Evolutionary conservation across 106 monocot species (phyloP), one percentile per base, ranked within the genome.

Genomic region (Hemerocallis citrina): DNA sequence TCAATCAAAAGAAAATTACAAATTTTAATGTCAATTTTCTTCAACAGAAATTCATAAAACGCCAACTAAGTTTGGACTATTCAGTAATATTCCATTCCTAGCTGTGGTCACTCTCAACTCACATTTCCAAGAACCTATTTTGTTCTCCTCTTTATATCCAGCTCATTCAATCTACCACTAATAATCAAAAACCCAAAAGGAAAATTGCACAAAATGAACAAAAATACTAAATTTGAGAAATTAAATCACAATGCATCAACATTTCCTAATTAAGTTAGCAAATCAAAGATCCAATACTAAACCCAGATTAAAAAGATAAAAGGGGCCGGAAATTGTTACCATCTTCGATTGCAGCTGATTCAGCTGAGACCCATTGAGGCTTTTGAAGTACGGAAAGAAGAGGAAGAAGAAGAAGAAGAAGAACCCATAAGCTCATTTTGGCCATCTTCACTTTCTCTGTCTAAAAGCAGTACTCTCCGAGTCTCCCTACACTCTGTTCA

Each of bases 271-370:
- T n/a, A n/a, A n/a, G n/a, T n/a, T n/a, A n/a, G n/a, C n/a, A n/a
- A n/a, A n/a, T n/a, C n/a, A n/a, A n/a, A n/a, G n/a, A n/a, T n/a
- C n/a, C n/a, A n/a, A n/a, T n/a, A n/a, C n/a, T n/a, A n/a, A n/a
- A n/a, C n/a, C n/a, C n/a, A 24, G 0, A 51, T 28, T 24, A 25
- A 31, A 31, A 14, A 16, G 31, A 31, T 5, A 61, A 56, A 48
- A 39, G 14, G 57, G 24, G 29, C 5, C 2, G n/a, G n/a, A n/a
- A 13, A 28, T 27, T 36, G 30, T 34, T 48, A 78, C 78, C 78
- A 63, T 78, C 78, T 63, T 78, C 78, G 19, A 78, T 47, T 14
- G 61, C 44, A 52, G 78, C 67, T n/a, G n/a, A n/a, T n/a, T n/a
- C n/a, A n/a, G n/a, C n/a, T 4, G 72, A 67, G 38, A 63, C 57